Conservation (phyloP, 306 rosid genomes). For the Psophocarpus tetragonolobus region DNA sequence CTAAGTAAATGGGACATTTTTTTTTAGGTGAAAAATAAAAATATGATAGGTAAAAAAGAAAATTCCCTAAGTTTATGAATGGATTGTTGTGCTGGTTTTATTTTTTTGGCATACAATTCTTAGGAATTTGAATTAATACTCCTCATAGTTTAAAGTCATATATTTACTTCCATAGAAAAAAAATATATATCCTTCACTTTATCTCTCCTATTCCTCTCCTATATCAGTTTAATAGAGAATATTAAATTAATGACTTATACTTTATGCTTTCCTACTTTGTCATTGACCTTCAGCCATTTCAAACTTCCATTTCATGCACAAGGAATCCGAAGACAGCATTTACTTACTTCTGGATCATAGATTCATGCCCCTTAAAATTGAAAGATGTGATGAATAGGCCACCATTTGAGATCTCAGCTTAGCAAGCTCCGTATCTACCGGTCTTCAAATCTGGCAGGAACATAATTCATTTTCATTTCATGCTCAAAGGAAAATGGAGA, state of each 20-base stretch:
- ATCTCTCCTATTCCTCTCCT: too few relatives aligned
- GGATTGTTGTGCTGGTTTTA: too few relatives aligned
- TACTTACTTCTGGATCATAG: constrained; percentile 92
- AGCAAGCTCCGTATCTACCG: constrained; percentile 74
- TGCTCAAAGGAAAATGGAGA: constrained; percentile 29
- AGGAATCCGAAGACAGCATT: constrained; percentile 75
- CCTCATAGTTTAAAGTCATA: too few relatives aligned
- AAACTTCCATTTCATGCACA: constrained; percentile 40
- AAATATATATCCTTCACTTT: too few relatives aligned
- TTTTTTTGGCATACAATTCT: too few relatives aligned
- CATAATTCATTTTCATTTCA: constrained; percentile 10
- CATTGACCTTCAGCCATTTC: background rate
- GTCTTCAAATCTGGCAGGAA: constrained; percentile 61
- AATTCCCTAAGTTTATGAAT: too few relatives aligned
- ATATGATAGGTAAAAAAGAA: too few relatives aligned
- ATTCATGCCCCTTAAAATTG: constrained; percentile 85
- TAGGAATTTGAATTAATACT: too few relatives aligned
- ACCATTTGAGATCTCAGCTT: constrained; percentile 94
- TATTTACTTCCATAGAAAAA: too few relatives aligned
- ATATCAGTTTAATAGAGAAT: too few relatives aligned
- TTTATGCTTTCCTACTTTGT: background rate
- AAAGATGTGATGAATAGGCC: constrained; percentile 64
- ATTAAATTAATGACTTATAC: background rate
- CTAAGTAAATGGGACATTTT: too few relatives aligned
- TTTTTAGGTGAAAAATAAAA: too few relatives aligned